Conservation (phyloP, 116 monocot genomes). For the Dioscorea cayenensis region DNA sequence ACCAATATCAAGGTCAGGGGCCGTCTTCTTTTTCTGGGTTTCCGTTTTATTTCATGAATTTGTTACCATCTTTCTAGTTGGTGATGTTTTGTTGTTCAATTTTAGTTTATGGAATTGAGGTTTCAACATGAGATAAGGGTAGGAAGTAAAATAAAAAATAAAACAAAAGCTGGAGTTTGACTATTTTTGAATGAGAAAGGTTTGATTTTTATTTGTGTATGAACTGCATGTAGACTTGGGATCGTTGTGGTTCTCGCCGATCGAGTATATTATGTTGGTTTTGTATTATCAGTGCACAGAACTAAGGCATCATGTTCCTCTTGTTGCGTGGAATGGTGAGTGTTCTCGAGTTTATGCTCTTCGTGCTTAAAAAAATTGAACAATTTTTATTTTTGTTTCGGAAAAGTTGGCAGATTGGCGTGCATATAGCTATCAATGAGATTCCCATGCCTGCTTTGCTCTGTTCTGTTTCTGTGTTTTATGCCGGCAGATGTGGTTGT, state of each 20-base stretch:
- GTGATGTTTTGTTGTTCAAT: neutral
- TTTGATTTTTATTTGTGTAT: no score
- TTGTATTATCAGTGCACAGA: neutral
- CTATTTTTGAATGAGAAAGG: no score
- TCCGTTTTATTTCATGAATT: neutral
- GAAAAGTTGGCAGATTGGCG: neutral
- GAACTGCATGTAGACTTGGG: no score
- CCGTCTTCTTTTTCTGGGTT: neutral
- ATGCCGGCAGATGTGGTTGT: slow-evolving; percentile 19
- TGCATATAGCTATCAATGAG: slow-evolving; percentile 6
- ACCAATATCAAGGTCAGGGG: slow-evolving; percentile 63
- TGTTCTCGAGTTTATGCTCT: neutral
- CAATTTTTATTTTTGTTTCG: neutral
- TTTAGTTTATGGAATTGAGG: no score
- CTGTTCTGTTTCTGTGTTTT: slow-evolving; percentile 29
- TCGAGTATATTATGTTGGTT: no score
- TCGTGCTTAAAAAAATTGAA: neutral
- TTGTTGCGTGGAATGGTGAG: neutral
- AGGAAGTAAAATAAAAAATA: no score
- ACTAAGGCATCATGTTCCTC: neutral
- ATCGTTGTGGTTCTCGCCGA: no score
- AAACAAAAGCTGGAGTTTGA: no score
- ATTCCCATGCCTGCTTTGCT: slow-evolving; percentile 39
- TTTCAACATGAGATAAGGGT: no score
- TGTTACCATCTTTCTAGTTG: neutral